Percentiles rank a stretch among this genome's conserved stretches.
Conservation (phyloP, 805 yeast genomes). For the Lipomyces starkeyi region DNA sequence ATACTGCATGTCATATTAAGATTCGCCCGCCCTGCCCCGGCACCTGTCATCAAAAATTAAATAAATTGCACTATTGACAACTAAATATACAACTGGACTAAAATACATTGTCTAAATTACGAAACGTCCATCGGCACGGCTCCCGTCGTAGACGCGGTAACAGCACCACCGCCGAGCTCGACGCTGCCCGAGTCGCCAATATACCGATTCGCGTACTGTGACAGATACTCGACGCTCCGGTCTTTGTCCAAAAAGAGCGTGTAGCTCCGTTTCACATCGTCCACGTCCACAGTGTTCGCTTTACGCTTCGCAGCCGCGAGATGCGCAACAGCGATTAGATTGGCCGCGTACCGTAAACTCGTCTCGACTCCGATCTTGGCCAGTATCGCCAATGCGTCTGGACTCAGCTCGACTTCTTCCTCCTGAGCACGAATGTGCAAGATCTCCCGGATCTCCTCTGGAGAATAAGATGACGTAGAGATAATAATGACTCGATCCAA, state of each 20-base stretch:
- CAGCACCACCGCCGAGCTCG: slow-evolving; percentile 20
- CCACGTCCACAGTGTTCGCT: slow-evolving; percentile 68
- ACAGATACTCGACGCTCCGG: slow-evolving; percentile 85
- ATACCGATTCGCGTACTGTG: slow-evolving; percentile 69
- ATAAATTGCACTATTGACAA: neutral
- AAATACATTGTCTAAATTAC: neutral
- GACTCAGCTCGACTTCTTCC: slow-evolving; percentile 84
- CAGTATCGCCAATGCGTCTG: slow-evolving; percentile 83
- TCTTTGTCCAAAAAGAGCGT: slow-evolving; percentile 84
- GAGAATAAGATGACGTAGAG: slow-evolving; percentile 77
- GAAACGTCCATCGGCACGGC: slow-evolving; percentile 24
- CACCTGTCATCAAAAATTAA: too few species aligned
- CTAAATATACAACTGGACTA: neutral
- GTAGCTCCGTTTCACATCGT: slow-evolving; percentile 80
- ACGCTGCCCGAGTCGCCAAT: slow-evolving; percentile 73
- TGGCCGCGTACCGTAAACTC: slow-evolving; percentile 88
- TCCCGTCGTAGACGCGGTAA: slow-evolving; percentile 18
- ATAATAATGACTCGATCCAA: slow-evolving; percentile 93
- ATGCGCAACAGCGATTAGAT: slow-evolving; percentile 87
- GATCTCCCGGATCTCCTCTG: slow-evolving; percentile 85
- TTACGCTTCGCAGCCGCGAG: slow-evolving; percentile 86
- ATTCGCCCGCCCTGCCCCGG: too few species aligned
- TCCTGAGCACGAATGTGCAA: slow-evolving; percentile 88
- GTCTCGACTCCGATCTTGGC: slow-evolving; percentile 91
- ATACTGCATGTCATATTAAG: too few species aligned